Conservation (phyloP, 169 alveolate genomes). For the Eimeria brunetti region DNA sequence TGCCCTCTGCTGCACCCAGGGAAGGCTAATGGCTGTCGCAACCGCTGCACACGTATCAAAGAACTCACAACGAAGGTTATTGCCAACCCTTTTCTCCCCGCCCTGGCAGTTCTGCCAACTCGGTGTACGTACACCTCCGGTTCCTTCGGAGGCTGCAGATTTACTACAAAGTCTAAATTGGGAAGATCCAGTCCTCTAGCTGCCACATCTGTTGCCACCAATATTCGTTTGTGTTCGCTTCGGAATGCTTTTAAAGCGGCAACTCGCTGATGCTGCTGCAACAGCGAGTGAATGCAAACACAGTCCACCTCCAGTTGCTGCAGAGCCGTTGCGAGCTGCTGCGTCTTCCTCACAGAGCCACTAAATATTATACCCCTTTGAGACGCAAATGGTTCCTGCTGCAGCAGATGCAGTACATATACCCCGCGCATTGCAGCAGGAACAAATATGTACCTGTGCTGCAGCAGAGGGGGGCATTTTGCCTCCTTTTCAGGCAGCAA, state of each 20-base stretch:
- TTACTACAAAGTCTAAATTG: conserved; percentile 95
- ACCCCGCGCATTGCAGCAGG: conserved; percentile 93
- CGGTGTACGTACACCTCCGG: conserved; percentile 97
- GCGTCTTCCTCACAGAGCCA: conserved; percentile 94
- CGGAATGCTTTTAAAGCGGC: conserved; percentile 97
- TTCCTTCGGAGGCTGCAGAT: conserved; percentile 96
- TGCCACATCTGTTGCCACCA: conserved; percentile 98
- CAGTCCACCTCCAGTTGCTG: conserved; percentile 95
- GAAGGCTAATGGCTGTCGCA: background rate
- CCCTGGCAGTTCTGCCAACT: conserved; percentile 99
- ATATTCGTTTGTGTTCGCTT: conserved; percentile 90
- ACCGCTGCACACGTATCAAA: background rate
- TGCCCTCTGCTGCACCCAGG: background rate
- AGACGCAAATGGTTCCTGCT: conserved; percentile 87
- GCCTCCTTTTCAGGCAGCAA: conserved; percentile 72
- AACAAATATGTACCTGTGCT: conserved; percentile 90
- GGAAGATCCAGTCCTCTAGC: conserved; percentile 99
- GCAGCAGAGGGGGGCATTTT: conserved; percentile 84
- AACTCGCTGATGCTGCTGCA: conserved; percentile 95
- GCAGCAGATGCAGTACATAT: conserved; percentile 90
- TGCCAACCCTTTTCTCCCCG: conserved; percentile 96
- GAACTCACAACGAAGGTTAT: conserved; percentile 74
- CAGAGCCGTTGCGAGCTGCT: conserved; percentile 93
- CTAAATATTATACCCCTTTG: conserved; percentile 95
- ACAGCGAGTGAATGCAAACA: conserved; percentile 96